phyloP scores from a whole-genome alignment of 495 filamentous ascomycete species.

The Aspergillus sparsus region DNA sequence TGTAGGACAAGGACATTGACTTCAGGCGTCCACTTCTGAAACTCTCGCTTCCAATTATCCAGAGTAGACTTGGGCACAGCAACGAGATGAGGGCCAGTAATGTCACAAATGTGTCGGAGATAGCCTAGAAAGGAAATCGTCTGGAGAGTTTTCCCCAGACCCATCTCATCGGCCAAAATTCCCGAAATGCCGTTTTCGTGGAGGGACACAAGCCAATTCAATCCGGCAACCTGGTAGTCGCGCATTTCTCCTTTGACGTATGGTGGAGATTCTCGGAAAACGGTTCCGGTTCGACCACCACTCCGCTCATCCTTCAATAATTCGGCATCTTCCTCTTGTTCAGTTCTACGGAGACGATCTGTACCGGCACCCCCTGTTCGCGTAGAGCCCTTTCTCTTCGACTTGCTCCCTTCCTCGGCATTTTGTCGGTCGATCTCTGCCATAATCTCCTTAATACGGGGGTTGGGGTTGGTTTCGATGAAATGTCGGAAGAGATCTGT shows the following conservation, averaged over 20 bases:
- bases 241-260: constrained; percentile 89
- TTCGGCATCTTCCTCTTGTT: constrained; percentile 98
- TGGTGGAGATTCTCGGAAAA: constrained; percentile 88
- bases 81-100: constrained; percentile 89
- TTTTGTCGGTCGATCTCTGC: constrained; percentile 91
- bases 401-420: constrained; percentile 66
- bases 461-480: constrained; percentile 95
- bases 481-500: constrained; percentile 99
- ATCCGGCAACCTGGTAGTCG: constrained; percentile 90
- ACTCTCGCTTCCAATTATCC: constrained; percentile 98
- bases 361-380: constrained; percentile 83
- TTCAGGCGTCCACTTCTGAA: constrained; percentile 90
- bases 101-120: constrained; percentile 83
- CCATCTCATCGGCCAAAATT: constrained; percentile 97
- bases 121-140: constrained; percentile 93
- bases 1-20: constrained; percentile 93
- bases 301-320: constrained; percentile 86
- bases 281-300: constrained; percentile 79
- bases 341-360: constrained; percentile 80
- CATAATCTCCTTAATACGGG: constrained; percentile 87
- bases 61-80: constrained; percentile 96
- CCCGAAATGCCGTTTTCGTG: constrained; percentile 99
- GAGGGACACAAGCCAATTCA: constrained; percentile 98
- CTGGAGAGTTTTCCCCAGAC: constrained; percentile 90
- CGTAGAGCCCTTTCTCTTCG: constrained; percentile 70